A percentile compares a stretch with the other conserved stretches of the same genome.
Conservation (phyloP, 2,329 filamentous ascomycete genomes). For the Dactylellina parvicollis region DNA sequence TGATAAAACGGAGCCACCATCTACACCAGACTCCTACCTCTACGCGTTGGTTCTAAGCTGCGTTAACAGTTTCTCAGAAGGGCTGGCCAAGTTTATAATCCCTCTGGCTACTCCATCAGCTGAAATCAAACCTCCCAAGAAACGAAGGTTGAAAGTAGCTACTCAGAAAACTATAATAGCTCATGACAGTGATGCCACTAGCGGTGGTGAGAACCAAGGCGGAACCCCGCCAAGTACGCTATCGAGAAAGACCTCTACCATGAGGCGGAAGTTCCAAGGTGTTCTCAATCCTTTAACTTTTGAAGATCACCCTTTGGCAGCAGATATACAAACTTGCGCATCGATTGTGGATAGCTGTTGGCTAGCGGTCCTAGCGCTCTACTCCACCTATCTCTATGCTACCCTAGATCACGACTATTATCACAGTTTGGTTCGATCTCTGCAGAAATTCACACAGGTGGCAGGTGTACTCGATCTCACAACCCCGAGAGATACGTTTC, state of each 20-base stretch:
- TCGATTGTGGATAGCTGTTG: slow-evolving; percentile 89
- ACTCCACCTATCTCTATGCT: slow-evolving; percentile 93
- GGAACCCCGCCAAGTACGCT: slow-evolving; percentile 55
- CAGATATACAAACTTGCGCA: slow-evolving; percentile 79
- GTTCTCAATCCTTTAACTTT: slow-evolving; percentile 84
- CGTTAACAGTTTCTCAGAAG: slow-evolving; percentile 88
- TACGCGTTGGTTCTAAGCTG: slow-evolving; percentile 90
- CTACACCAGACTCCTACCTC: slow-evolving; percentile 89
- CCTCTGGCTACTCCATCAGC: slow-evolving; percentile 82
- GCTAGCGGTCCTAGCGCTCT: slow-evolving; percentile 93
- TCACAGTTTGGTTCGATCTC: slow-evolving; percentile 86
- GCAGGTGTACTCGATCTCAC: slow-evolving; percentile 84
- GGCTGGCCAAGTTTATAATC: slow-evolving; percentile 89
- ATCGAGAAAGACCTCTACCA: slow-evolving; percentile 58
- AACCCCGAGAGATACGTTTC: slow-evolving; percentile 90
- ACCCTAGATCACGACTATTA: slow-evolving; percentile 94
- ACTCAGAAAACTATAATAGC: slow-evolving; percentile 40
- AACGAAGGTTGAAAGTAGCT: slow-evolving; percentile 60
- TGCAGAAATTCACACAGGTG: slow-evolving; percentile 95
- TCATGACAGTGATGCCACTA: slow-evolving; percentile 47
- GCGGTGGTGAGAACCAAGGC: slow-evolving; percentile 53
- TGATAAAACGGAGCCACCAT: slow-evolving; percentile 86
- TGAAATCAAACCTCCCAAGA: slow-evolving; percentile 69
- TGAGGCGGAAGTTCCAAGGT: slow-evolving; percentile 72
- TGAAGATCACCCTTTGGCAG: slow-evolving; percentile 75